phyloP scores from a whole-genome alignment of 2,329 filamentous ascomycete genomes.

The Claviceps lovelessii region DNA sequence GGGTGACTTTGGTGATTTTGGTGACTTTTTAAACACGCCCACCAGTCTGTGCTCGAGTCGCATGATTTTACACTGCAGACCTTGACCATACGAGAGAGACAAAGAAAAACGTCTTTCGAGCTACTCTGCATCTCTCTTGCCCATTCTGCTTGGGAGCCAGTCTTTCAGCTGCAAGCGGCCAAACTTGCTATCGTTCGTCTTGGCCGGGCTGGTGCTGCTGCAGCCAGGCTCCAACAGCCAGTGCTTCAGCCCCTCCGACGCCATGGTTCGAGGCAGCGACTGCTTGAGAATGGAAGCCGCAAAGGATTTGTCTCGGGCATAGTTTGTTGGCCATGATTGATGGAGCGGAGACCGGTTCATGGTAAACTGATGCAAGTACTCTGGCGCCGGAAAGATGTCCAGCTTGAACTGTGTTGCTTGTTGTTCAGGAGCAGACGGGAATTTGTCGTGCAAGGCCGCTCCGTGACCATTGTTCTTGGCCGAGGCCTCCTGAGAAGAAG shows the following conservation, averaged over 20 bases:
- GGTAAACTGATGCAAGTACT: conserved; percentile 25
- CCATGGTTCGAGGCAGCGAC: conserved; percentile 25
- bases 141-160: conserved; percentile 13
- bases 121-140: not conserved
- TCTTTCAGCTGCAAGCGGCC: conserved; percentile 10
- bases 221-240: conserved; percentile 22
- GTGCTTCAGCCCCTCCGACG: conserved; percentile 26
- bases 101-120: not conserved
- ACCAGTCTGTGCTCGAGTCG: too few species aligned
- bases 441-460: not conserved
- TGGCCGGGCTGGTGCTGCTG: not conserved
- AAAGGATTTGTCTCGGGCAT: conserved; percentile 20
- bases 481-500: not conserved
- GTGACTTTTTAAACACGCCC: not conserved
- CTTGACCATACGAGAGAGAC: not conserved
- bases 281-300: conserved; percentile 22
- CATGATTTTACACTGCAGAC: not conserved
- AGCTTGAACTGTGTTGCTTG: conserved; percentile 25
- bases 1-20: not conserved
- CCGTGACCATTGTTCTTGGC: not conserved
- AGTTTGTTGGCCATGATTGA: conserved; percentile 26
- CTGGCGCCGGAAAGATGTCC: conserved; percentile 23
- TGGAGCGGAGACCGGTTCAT: conserved; percentile 24
- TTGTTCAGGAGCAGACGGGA: not conserved
- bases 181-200: conserved; percentile 3